Evolutionary conservation across 2,329 filamentous ascomycete genomes (phyloP).

Genomic region (Fusarium napiforme): DNA sequence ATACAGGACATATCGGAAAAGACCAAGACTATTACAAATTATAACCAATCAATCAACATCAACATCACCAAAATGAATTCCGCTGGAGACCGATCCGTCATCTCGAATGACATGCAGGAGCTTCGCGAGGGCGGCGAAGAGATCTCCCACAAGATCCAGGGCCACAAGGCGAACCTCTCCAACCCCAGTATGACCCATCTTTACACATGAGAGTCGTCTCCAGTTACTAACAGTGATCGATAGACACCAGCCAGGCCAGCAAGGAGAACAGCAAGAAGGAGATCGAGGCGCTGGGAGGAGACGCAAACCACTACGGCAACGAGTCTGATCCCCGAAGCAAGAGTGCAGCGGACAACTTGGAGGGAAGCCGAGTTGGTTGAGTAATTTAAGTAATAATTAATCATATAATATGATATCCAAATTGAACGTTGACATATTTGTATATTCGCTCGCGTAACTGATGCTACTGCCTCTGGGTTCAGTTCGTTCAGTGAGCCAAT

Average conservation of each 20-base stretch:
- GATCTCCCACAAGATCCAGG: conserved; percentile 46
- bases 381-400: background rate
- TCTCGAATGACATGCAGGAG: conserved; percentile 57
- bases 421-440: too few relatives aligned
- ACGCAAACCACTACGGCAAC: conserved; percentile 56
- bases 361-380: conserved; percentile 49
- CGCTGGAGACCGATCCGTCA: conserved; percentile 52
- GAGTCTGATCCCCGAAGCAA: conserved; percentile 55
- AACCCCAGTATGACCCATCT: conserved; percentile 54
- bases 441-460: background rate
- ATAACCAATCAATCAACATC: background rate
- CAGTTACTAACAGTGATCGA: background rate
- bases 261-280: conserved; percentile 56
- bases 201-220: background rate
- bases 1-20: background rate
- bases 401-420: background rate
- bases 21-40: background rate
- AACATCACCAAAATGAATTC: conserved; percentile 39
- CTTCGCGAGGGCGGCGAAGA: conserved; percentile 45
- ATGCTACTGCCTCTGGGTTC: background rate
- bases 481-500: background rate
- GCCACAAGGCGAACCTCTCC: conserved; percentile 60
- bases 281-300: conserved; percentile 56
- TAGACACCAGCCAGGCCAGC: conserved; percentile 57
- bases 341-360: conserved; percentile 53